A percentile compares a stretch with the other conserved stretches of the same genome.
phyloP scores from a whole-genome alignment of 306 rosid species.

The Lotus japonicus region DNA sequence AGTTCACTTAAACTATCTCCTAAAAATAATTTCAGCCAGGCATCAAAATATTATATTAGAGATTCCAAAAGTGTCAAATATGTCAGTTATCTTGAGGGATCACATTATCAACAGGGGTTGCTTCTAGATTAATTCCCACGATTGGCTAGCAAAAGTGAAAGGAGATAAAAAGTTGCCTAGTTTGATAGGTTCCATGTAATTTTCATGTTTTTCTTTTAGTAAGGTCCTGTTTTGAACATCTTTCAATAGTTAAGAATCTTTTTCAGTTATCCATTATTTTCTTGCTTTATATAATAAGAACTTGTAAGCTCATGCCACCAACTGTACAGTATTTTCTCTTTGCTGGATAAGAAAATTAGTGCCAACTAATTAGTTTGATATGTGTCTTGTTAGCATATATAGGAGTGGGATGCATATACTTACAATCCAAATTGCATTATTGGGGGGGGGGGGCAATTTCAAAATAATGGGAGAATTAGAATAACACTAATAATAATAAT shows the following conservation, averaged over 20 bases:
- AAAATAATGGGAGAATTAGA: background rate
- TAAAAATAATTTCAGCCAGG: background rate
- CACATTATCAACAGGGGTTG: background rate
- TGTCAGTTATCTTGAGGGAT: background rate
- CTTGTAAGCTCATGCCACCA: background rate
- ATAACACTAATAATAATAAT: background rate
- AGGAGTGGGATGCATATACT: constrained; percentile 19
- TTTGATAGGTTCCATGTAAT: constrained; percentile 12
- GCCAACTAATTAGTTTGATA: background rate
- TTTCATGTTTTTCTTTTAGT: constrained; percentile 1
- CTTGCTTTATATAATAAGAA: background rate
- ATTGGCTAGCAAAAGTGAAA: constrained; percentile 11
- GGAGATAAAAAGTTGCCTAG: background rate
- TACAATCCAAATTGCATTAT: no score
- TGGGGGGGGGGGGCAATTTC: background rate
- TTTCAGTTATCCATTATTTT: constrained; percentile 2
- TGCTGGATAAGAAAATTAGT: background rate
- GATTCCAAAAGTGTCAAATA: constrained; percentile 19
- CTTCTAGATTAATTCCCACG: constrained; percentile 22
- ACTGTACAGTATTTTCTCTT: background rate
- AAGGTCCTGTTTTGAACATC: background rate
- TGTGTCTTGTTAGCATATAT: background rate
- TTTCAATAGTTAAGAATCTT: background rate
- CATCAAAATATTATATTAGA: background rate
- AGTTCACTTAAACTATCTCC: background rate